Conservation (phyloP, 768 basidiomycete genomes). For the Xerocomellus amylosporus region DNA sequence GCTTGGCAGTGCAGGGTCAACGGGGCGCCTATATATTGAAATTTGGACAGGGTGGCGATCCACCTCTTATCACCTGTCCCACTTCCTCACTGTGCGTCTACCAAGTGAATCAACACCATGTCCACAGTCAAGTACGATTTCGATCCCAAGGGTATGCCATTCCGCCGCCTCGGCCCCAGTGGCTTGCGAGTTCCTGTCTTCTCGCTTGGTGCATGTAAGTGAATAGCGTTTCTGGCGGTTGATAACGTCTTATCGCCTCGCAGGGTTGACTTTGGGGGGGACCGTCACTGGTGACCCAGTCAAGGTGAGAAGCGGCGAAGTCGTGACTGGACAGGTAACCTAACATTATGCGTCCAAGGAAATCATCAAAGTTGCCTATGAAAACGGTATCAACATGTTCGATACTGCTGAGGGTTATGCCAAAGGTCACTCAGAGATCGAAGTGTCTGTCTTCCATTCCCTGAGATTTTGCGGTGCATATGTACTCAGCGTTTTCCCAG, state of each 20-base stretch:
- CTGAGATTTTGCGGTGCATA: neutral
- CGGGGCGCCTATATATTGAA: slow-evolving; percentile 16
- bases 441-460: slow-evolving; percentile 39
- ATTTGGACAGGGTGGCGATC: neutral
- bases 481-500: slow-evolving; percentile 15
- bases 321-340: neutral
- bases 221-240: neutral
- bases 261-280: slow-evolving; percentile 47
- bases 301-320: slow-evolving; percentile 31
- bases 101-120: slow-evolving; percentile 14
- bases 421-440: slow-evolving; percentile 48
- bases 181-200: slow-evolving; percentile 52
- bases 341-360: slow-evolving; percentile 33
- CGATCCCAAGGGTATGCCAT: slow-evolving; percentile 39
- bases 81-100: neutral
- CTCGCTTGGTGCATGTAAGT: slow-evolving; percentile 49
- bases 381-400: slow-evolving; percentile 51
- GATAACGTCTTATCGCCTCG: neutral
- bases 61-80: neutral
- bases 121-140: slow-evolving; percentile 31
- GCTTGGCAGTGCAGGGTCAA: slow-evolving; percentile 11
- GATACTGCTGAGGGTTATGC: slow-evolving; percentile 47
- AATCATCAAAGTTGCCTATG: slow-evolving; percentile 52
- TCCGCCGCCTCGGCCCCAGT: slow-evolving; percentile 43
- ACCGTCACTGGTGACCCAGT: slow-evolving; percentile 52